Base-by-base conservation (phyloP, 257 asterid species). In the Solanum peruvianum region DNA sequence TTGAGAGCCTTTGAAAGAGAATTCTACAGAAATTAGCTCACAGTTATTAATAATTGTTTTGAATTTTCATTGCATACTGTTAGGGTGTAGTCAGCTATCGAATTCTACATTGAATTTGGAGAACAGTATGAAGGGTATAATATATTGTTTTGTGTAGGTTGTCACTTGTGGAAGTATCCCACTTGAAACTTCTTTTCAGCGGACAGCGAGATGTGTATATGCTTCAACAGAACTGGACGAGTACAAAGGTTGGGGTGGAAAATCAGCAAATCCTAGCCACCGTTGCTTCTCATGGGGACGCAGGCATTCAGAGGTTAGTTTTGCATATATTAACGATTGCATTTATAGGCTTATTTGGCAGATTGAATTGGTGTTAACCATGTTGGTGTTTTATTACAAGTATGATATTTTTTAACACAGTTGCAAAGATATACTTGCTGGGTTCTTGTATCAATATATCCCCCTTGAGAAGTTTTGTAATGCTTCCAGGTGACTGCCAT, bases 141-240 rank as follows among this genome's bases (percentile, higher is more conserved):
- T 18, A 3, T 70, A 83, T 15, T 52, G 80, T 84, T 89, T 66
- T 84, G 47, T 89, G 82, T 85, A 97, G 99, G 98, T 97, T 73
- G 99, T 96, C 89, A 97, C 99, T 33, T 97, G 99, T 91, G 99
- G 99, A 56, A 95, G 99, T 90, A 91, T 96, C 89, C 98, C 99
- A 52, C 99, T 97, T 82, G 99, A 96, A 88, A 92, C 99, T 45
- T 96, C 99, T 66, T 97, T 94, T 88, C 98, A 95, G 92, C 91
- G 90, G 92, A 90, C 92, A 71, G 92, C 94, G 69, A 93, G 99
- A 92, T 96, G 99, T 86, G 95, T 97, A 25, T 96, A 92, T 85
- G 94, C 87, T 44, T 93, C 99, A 85, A 93, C 99, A 4, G 99
- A 96, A 86, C 90, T 97, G 92, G 92, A 92, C 66, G 98, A 97